These are phyloP conservation scores for Pisolithus microcarpus DNA, from an alignment of 768 basidiomycete genomes.

Conservation along the genomic window DNA sequence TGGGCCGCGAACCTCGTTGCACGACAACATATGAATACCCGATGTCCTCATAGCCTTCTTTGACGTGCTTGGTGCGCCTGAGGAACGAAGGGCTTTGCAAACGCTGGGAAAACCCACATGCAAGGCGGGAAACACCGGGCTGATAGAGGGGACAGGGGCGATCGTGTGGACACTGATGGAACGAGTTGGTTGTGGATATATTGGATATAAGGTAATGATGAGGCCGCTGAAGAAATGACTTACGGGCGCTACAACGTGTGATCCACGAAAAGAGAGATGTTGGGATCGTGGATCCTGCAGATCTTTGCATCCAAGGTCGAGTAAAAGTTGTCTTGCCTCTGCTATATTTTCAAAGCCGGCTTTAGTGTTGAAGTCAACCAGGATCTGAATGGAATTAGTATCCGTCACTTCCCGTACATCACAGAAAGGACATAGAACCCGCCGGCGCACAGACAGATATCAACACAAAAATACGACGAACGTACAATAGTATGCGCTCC, in stretches of 20 bases:
- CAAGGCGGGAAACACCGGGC: slow-evolving; percentile 43
- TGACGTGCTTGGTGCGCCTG: slow-evolving; percentile 81
- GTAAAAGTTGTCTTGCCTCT: slow-evolving; percentile 69
- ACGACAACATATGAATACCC: slow-evolving; percentile 89
- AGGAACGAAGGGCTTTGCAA: slow-evolving; percentile 82
- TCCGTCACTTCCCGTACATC: background rate
- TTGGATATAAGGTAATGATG: slow-evolving; percentile 13
- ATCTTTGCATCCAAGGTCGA: slow-evolving; percentile 57
- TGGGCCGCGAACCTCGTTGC: slow-evolving; percentile 68
- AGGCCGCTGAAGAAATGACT: slow-evolving; percentile 26
- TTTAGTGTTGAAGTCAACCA: slow-evolving; percentile 78
- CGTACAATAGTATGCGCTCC: slow-evolving; percentile 76
- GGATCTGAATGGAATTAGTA: slow-evolving; percentile 41
- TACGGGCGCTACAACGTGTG: slow-evolving; percentile 87
- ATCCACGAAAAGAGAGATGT: slow-evolving; percentile 41
- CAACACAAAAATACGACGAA: background rate
- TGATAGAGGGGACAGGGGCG: slow-evolving; percentile 68
- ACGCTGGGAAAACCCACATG: slow-evolving; percentile 84
- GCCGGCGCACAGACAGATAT: background rate
- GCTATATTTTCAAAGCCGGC: slow-evolving; percentile 72
- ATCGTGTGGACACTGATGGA: slow-evolving; percentile 83
- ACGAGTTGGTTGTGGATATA: background rate
- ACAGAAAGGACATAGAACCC: background rate
- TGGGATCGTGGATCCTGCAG: slow-evolving; percentile 37
- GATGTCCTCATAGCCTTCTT: slow-evolving; percentile 77